Conservation (phyloP, 2,329 filamentous ascomycete genomes). For the Orbilia quercus region DNA sequence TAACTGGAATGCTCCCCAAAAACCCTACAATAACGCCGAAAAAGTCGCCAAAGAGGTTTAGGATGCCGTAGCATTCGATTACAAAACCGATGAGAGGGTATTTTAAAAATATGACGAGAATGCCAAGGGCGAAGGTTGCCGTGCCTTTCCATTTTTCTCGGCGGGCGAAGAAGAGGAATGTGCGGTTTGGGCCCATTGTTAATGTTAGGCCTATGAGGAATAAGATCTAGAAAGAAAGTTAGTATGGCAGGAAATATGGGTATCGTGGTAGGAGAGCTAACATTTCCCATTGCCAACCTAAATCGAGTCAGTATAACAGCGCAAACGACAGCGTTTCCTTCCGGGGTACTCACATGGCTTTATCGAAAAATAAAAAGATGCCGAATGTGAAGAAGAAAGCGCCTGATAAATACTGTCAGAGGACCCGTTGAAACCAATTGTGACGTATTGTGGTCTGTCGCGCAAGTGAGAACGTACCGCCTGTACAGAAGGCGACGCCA, state of each 20-base stretch:
- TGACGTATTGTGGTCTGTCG: neutral
- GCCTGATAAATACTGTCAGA: constrained; percentile 66
- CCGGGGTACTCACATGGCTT: constrained; percentile 77
- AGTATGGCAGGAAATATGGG: neutral
- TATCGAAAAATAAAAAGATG: constrained; percentile 96
- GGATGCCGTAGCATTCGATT: constrained; percentile 91
- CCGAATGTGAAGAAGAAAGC: constrained; percentile 94
- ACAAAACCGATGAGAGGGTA: constrained; percentile 93
- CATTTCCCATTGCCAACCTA: constrained; percentile 97
- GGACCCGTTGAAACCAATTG: neutral
- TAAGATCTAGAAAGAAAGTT: constrained; percentile 76
- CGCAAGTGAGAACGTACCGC: constrained; percentile 74
- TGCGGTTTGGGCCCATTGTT: constrained; percentile 92
- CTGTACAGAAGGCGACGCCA: constrained; percentile 96
- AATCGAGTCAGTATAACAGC: constrained; percentile 27
- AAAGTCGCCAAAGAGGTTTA: constrained; percentile 95
- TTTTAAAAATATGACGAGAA: constrained; percentile 83
- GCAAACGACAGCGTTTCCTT: constrained; percentile 12
- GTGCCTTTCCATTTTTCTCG: constrained; percentile 93
- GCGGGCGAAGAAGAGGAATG: constrained; percentile 91
- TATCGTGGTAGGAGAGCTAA: constrained; percentile 64
- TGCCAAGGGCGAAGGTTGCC: constrained; percentile 83
- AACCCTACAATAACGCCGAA: constrained; percentile 91
- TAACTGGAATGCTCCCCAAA: constrained; percentile 81
- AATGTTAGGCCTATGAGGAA: constrained; percentile 96